Evolutionary conservation across 1,139 yeast genomes (phyloP), one percentile per base, ranked within the genome.

Genomic region (Taphrina flavorubra): DNA sequence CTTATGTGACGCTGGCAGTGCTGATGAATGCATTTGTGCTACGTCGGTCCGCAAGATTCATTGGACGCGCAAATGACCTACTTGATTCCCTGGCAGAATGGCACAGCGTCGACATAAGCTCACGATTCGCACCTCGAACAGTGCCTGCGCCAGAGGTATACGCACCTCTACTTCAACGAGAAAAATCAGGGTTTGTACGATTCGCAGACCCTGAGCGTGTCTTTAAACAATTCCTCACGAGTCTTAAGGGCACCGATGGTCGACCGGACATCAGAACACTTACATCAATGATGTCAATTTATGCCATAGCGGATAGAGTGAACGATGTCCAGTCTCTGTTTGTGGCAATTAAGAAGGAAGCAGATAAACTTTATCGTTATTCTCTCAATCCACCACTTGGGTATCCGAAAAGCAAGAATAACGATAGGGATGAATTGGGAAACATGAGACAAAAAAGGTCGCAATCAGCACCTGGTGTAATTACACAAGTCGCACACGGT

Each of bases 1-100:
- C 61, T 13, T 55, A 34, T 20, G 55, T 57, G 10, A 63, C 67
- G 4, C 56, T 53, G 18, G 67, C 67, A 11, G 67, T 63, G 10
- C 40, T 63, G 20, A 56, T 63, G 59, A 63, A 63, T 46, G 67
- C 67, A 7, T 47, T 53, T 25, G 61, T 63, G 34, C 39, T 53
- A 14, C 46, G 57, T 5, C 14, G 37, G 6, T 51, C 67, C 20
- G 39, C 37, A 13, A 25, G 25, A 18, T 53, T 59, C 14, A 36
- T 40, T 7, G 36, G 47, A 7, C 42, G 42, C 4, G 67, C 67
- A 13, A 57, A 37, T 7, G 67, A 37, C 5, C 37, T 63, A 49
- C 61, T 63, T 13, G 67, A 63, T 37, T 47, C 47, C 47, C 40
- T 55, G 18, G 34, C 46, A 25, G 47, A 42, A 11, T 40, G 59